phyloP scores from a whole-genome alignment of 2,329 filamentous ascomycete genomes.

The Hypomyces rosellus region DNA sequence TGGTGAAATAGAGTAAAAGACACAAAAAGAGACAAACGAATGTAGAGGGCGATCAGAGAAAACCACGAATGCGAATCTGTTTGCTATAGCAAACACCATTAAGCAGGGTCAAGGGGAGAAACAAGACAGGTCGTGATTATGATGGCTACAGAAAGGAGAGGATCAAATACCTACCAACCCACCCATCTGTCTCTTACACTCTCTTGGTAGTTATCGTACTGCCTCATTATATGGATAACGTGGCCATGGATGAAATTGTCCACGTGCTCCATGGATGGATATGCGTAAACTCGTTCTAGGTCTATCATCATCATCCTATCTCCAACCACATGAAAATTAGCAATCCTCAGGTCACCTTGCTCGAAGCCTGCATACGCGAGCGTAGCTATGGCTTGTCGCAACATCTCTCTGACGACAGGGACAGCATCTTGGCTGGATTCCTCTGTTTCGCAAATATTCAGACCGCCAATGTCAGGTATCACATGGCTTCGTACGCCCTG shows the following conservation, averaged over 20 bases:
- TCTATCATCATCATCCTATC: conserved; percentile 16
- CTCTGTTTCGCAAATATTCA: not conserved
- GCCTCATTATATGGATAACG: too few species aligned
- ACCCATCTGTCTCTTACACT: too few species aligned
- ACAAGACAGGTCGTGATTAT: too few species aligned
- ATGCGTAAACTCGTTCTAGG: conserved; percentile 9
- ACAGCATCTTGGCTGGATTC: not conserved
- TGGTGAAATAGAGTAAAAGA: too few species aligned
- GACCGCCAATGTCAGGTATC: not conserved
- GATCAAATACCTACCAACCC: too few species aligned
- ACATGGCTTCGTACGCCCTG: not conserved
- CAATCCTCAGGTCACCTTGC: conserved; percentile 19
- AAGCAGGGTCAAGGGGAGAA: too few species aligned
- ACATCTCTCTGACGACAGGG: conserved; percentile 17
- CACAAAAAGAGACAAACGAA: too few species aligned
- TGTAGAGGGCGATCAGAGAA: too few species aligned
- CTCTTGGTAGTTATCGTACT: too few species aligned
- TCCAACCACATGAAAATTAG: conserved; percentile 16
- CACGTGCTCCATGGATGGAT: not conserved
- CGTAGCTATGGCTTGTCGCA: conserved; percentile 20
- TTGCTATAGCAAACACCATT: too few species aligned
- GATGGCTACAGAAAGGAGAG: too few species aligned
- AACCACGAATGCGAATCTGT: too few species aligned
- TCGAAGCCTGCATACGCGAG: conserved; percentile 13
- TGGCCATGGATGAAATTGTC: not conserved